These are phyloP conservation scores for Litsea cubeba DNA, from an alignment of 164 flowering plant genomes.

Conservation along the genomic window DNA sequence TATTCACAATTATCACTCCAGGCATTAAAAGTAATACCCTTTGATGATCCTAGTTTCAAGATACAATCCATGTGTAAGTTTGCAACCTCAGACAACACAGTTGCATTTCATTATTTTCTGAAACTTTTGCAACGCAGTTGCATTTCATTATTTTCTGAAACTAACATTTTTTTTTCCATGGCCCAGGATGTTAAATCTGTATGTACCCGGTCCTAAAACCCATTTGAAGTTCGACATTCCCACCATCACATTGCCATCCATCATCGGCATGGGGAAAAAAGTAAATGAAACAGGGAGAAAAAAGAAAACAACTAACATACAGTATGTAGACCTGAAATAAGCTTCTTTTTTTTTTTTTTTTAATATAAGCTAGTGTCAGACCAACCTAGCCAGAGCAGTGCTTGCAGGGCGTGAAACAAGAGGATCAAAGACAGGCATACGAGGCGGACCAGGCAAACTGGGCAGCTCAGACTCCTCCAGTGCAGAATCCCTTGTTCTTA, in stretches of 20 bases:
- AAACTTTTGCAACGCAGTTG: not conserved
- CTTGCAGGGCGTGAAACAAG: slow-evolving; percentile 11
- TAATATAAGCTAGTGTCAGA: not conserved
- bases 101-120: no score
- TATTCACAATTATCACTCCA: no score
- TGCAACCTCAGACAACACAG: not conserved
- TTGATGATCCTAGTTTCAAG: not conserved
- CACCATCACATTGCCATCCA: not conserved
- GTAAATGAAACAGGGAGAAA: not conserved
- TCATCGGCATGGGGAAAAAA: not conserved
- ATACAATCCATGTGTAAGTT: not conserved
- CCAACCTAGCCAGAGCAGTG: slow-evolving; percentile 3
- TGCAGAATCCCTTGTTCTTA: slow-evolving; percentile 6
- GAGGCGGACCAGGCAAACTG: slow-evolving; percentile 9
- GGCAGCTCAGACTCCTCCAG: slow-evolving; percentile 12
- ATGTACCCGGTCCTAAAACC: not conserved
- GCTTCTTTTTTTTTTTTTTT: not conserved
- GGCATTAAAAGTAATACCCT: not conserved
- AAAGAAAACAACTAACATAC: not conserved
- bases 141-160: not conserved
- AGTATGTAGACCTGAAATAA: not conserved
- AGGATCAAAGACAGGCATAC: slow-evolving; percentile 10
- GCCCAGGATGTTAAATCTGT: not conserved
- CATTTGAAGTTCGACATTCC: not conserved
- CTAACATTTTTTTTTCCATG: no score